These are phyloP conservation scores for Calonectria montana DNA, from an alignment of 2,329 filamentous ascomycete genomes.

Conservation along the genomic window DNA sequence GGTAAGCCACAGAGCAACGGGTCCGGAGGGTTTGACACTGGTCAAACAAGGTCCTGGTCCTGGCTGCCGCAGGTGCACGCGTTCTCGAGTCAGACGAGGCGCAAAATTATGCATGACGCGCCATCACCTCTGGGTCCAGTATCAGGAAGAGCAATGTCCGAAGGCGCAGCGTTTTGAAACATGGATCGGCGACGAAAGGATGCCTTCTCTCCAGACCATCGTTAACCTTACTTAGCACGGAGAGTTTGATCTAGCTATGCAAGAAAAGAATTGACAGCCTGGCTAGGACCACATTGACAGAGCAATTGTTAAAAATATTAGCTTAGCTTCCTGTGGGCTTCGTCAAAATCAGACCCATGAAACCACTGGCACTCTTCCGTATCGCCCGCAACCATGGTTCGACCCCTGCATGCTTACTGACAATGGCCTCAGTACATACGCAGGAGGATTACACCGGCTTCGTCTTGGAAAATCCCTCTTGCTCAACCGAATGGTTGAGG, in stretches of 20 bases:
- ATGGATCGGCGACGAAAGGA: not conserved
- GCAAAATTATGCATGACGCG: not conserved
- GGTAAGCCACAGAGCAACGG: not conserved
- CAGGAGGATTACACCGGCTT: not conserved
- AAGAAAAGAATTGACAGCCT: not conserved
- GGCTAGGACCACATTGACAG: not conserved
- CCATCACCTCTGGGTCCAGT: not conserved
- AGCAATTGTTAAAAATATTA: not conserved
- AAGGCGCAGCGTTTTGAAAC: not conserved
- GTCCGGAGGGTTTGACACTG: not conserved
- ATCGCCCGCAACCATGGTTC: not conserved
- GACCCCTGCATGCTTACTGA: not conserved
- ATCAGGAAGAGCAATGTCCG: not conserved
- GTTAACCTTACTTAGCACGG: not conserved
- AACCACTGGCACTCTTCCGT: slow-evolving; percentile 5
- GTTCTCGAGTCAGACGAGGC: not conserved
- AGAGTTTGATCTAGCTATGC: not conserved
- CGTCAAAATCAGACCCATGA: slow-evolving; percentile 1
- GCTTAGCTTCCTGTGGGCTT: not conserved
- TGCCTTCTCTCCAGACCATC: not conserved
- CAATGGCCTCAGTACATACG: not conserved
- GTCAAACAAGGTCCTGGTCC: slow-evolving; percentile 6
- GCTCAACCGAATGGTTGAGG: not conserved
- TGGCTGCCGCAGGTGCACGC: not conserved
- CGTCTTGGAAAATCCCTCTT: not conserved